These are phyloP conservation scores for Micractinium conductrix DNA, from an alignment of 139 green algal genomes.

Conservation along the genomic window DNA sequence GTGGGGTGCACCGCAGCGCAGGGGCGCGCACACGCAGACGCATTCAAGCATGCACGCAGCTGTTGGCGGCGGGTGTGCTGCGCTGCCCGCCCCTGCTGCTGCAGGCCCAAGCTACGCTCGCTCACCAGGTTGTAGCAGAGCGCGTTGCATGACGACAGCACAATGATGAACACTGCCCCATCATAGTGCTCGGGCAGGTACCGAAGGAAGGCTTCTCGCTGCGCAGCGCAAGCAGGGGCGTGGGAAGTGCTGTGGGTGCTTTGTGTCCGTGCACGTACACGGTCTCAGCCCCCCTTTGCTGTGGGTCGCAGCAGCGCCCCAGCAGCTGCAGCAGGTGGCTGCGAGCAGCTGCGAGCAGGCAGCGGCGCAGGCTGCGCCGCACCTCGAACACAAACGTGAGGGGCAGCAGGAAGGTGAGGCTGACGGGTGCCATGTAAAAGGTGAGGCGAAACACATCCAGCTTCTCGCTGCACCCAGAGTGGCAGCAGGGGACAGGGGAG, in stretches of 20 bases:
- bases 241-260: neutral
- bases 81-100: no score
- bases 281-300: no score
- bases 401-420: conserved; percentile 51
- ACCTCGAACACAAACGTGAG: conserved; percentile 50
- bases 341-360: neutral
- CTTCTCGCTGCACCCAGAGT: conserved; percentile 54
- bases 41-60: neutral
- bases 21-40: neutral
- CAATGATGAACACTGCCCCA: neutral
- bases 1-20: neutral
- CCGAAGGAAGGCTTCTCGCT: conserved; percentile 33
- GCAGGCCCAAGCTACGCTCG: neutral
- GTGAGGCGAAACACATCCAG: conserved; percentile 74
- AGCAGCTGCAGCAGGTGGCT: neutral
- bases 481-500: neutral
- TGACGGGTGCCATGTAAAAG: conserved; percentile 82
- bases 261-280: neutral
- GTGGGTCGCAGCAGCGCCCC: no score
- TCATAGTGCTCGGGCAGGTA: conserved; percentile 29
- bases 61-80: neutral
- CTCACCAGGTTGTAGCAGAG: conserved; percentile 50
- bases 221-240: neutral
- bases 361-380: neutral
- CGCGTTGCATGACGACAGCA: conserved; percentile 22